phyloP scores from a whole-genome alignment of 116 monocot species.

The Thalassia testudinum region DNA sequence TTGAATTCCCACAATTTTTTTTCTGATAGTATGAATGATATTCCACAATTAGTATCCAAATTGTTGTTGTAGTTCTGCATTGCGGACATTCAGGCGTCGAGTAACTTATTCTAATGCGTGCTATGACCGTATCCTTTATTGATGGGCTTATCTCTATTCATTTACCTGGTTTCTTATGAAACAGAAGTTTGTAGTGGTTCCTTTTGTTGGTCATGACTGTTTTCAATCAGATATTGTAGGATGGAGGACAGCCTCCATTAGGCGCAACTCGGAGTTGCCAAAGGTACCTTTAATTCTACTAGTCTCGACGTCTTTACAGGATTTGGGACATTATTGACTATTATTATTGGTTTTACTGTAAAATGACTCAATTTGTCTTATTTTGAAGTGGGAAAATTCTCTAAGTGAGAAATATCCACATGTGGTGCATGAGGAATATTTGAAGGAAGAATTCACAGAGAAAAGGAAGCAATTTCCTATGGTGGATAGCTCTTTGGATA shows the following conservation, averaged over 20 bases:
- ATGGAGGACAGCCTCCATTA: conserved; percentile 94
- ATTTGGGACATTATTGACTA: background rate
- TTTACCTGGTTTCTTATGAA: background rate
- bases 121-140: conserved; percentile 73
- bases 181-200: background rate
- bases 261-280: conserved; percentile 71
- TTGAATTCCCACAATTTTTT: background rate
- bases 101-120: conserved; percentile 83
- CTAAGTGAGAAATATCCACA: conserved; percentile 69
- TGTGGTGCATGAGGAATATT: conserved; percentile 56
- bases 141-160: background rate
- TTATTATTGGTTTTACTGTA: background rate
- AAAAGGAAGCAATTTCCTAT: conserved; percentile 7
- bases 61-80: conserved; percentile 38
- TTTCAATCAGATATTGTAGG: conserved; percentile 67
- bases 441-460: conserved; percentile 17
- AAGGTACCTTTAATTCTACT: conserved; percentile 29
- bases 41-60: background rate
- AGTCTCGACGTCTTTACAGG: background rate
- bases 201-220: conserved; percentile 17
- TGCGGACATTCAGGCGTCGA: conserved; percentile 50
- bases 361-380: background rate
- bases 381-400: conserved; percentile 32
- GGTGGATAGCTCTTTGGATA: conserved; percentile 14
- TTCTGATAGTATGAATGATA: background rate